These are phyloP conservation scores for Plectosphaerella sp. DNA, from an alignment of 2,329 filamentous ascomycete genomes.

Conservation along the genomic window DNA sequence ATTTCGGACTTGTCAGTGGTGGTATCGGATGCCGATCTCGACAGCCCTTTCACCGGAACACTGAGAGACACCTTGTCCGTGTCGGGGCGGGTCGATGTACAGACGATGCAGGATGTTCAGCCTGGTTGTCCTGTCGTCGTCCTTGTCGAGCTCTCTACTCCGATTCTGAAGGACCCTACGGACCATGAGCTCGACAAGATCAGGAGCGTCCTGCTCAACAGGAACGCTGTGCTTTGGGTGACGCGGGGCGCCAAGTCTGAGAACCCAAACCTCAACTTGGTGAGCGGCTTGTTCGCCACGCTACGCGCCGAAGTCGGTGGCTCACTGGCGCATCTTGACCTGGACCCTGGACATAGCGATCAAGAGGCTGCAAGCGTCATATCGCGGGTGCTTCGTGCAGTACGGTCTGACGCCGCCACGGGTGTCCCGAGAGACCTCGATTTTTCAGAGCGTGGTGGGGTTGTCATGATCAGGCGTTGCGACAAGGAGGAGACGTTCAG, in stretches of 20 bases:
- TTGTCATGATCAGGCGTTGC: constrained; percentile 30
- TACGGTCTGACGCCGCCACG: not conserved
- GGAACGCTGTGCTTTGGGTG: constrained; percentile 9
- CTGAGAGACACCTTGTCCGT: not conserved
- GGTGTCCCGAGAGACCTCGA: constrained; percentile 24
- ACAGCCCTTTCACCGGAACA: not conserved
- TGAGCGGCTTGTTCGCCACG: constrained; percentile 9
- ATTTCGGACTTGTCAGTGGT: not conserved
- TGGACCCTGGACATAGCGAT: not conserved
- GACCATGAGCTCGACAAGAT: constrained; percentile 10
- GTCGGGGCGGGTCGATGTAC: no score
- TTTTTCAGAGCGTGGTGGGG: constrained; percentile 30
- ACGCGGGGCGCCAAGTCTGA: constrained; percentile 6
- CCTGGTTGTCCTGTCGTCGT: constrained; percentile 12
- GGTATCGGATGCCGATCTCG: not conserved
- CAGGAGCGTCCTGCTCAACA: constrained; percentile 14
- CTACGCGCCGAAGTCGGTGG: constrained; percentile 7
- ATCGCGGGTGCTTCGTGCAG: not conserved
- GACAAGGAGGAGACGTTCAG: constrained; percentile 33
- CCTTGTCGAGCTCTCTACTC: constrained; percentile 14
- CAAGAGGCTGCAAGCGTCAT: not conserved
- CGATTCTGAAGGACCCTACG: constrained; percentile 13
- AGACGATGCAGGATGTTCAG: constrained; percentile 4
- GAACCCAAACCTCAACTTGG: constrained; percentile 13
- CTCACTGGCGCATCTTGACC: constrained; percentile 1